A percentile compares a stretch with the other conserved stretches of the same genome.
Conservation (phyloP, 2,329 filamentous ascomycete genomes). For the Cladophialophora carrionii region DNA sequence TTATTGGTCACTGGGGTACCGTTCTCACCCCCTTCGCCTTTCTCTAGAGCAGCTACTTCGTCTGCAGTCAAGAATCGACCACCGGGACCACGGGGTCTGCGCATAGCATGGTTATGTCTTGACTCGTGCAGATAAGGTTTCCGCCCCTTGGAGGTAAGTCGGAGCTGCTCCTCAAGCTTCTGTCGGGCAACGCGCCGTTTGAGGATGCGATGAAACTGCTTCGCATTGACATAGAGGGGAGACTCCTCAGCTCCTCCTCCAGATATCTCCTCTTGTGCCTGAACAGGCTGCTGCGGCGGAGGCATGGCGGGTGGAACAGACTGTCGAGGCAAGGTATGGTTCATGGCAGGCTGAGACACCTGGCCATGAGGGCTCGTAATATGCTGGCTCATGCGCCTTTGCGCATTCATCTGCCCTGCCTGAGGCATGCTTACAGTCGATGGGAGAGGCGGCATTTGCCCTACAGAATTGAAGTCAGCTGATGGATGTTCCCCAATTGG, state of each 20-base stretch:
- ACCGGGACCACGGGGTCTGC: constrained; percentile 86
- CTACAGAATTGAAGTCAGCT: constrained; percentile 29
- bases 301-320: constrained; percentile 55
- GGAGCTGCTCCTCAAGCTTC: constrained; percentile 86
- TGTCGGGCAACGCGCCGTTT: constrained; percentile 92
- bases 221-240: constrained; percentile 95
- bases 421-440: constrained; percentile 56
- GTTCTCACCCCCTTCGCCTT: constrained; percentile 50
- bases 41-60: constrained; percentile 88
- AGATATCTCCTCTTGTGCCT: constrained; percentile 74
- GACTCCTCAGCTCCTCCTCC: constrained; percentile 78
- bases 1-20: constrained; percentile 40
- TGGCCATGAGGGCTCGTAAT: constrained; percentile 74
- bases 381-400: constrained; percentile 72
- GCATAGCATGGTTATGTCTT: constrained; percentile 97
- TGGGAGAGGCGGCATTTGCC: constrained; percentile 43
- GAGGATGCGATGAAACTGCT: constrained; percentile 96
- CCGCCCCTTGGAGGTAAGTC: constrained; percentile 89
- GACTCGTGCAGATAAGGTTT: constrained; percentile 98
- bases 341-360: constrained; percentile 75
- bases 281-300: constrained; percentile 58
- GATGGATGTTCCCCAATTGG: neutral
- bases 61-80: constrained; percentile 95
- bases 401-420: constrained; percentile 60
- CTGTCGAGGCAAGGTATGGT: constrained; percentile 60